Evolutionary conservation across 2,329 filamentous ascomycete genomes (phyloP), one percentile per base, ranked within the genome.

Genomic region (Madurella mycetomatis): DNA sequence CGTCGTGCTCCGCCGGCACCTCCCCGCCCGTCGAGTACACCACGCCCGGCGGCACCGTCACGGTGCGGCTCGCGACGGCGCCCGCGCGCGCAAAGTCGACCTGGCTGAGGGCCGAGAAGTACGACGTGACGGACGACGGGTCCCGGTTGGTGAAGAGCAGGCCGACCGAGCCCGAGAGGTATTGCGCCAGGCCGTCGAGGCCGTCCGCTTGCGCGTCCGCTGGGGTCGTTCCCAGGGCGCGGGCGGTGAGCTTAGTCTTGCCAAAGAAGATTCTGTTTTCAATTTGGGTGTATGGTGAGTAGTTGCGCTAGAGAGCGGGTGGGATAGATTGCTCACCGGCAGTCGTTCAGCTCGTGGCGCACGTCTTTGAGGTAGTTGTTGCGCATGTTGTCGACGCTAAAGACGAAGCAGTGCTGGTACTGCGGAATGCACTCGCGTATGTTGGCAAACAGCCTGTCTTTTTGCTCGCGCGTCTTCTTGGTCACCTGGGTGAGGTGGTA

Each of bases 191-290:
- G 59, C 76, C 74, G 69, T 89, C 79, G 66, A 94, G 83, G 69
- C 90, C 89, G 43, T 88, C 83, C 63, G 90, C 88, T 73, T 88
- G 82, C 74, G 92, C 90, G 66, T 90, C 87, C 67, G 88, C 87
- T 62, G 85, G 80, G 51, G 79, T 85, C 61, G 82, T 82, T 68
- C 94, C 94, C 25, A 99, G 87, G 54, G 94, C 92, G 75, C 94
- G 92, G 65, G 89, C 86, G 91, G 97, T 97, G 72, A 99, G 92
- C 76, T 97, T 97, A 56, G 92, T 97, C 79, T 97, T 99, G 76
- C 92, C 94, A 74, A 96, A 97, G 84, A 97, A 97, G 70, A 99
- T 78, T 65, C 92, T 94, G 65, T 46, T 18, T 67, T 58, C 66
- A 60, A 41, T 48, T 12, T n/a, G n/a, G 17, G 49, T 52, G 31